Evolutionary conservation across 2,329 filamentous ascomycete genomes (phyloP).

Genomic region (Dactylellina sp.): DNA sequence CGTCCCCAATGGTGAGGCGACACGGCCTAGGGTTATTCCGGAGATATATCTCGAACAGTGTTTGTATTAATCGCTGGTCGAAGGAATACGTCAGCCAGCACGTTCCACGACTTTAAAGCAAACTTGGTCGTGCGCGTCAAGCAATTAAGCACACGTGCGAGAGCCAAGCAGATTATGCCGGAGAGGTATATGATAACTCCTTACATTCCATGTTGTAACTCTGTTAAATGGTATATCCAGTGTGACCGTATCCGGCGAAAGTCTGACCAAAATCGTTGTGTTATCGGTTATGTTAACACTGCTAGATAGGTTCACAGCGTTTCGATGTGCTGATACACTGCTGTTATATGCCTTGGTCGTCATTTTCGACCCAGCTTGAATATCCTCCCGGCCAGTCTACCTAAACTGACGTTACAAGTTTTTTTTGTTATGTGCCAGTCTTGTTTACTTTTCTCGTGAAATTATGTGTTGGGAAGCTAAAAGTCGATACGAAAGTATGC

Average conservation of each 20-base stretch:
- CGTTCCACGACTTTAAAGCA: conserved; percentile 45
- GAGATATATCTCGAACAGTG: conserved; percentile 46
- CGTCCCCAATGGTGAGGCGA: conserved; percentile 32
- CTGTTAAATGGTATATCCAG: conserved; percentile 55
- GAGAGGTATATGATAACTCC: conserved; percentile 2
- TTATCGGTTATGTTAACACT: conserved; percentile 32
- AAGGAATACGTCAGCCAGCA: conserved; percentile 39
- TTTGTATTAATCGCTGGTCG: conserved; percentile 51
- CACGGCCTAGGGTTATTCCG: conserved; percentile 36
- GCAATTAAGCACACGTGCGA: neutral
- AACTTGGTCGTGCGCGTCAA: conserved; percentile 18
- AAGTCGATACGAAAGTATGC: conserved; percentile 3
- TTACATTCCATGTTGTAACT: conserved; percentile 54
- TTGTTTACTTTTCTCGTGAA: neutral
- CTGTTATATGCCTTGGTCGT: conserved; percentile 31
- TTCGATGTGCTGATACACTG: conserved; percentile 35
- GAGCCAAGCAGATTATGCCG: neutral
- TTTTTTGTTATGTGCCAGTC: conserved; percentile 2
- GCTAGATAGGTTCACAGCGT: conserved; percentile 26
- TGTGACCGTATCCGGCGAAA: conserved; percentile 43
- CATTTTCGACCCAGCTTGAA: conserved; percentile 31
- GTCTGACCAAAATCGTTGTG: conserved; percentile 51
- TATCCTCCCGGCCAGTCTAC: conserved; percentile 28
- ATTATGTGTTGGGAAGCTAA: conserved; percentile 4
- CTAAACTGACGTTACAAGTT: conserved; percentile 5